Evolutionary conservation across 306 rosid genomes (phyloP).

Genomic region (Abrus pulchellus): DNA sequence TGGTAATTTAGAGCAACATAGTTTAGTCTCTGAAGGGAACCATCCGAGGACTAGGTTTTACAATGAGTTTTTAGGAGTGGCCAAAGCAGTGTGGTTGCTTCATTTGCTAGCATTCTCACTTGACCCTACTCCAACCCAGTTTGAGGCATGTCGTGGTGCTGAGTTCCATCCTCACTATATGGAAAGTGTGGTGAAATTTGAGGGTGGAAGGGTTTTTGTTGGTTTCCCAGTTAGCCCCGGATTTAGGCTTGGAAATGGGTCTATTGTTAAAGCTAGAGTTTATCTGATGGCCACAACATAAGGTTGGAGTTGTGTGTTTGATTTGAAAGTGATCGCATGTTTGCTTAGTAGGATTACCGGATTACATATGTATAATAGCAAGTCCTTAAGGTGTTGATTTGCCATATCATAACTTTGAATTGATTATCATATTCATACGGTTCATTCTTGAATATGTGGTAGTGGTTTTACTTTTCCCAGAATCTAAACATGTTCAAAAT

Average conservation of each 20-base stretch:
- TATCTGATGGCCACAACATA: slow-evolving; percentile 68
- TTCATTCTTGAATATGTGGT: no score
- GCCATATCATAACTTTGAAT: no score
- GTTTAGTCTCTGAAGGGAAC: slow-evolving; percentile 69
- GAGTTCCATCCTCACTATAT: slow-evolving; percentile 80
- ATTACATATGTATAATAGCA: no score
- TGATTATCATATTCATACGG: no score
- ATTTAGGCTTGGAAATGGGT: slow-evolving; percentile 86
- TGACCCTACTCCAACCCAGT: slow-evolving; percentile 85
- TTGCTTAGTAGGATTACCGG: no score
- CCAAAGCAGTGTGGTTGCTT: slow-evolving; percentile 90
- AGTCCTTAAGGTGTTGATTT: no score
- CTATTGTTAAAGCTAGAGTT: slow-evolving; percentile 85
- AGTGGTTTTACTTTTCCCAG: no score
- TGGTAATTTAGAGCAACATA: slow-evolving; percentile 85
- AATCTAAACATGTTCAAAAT: no score
- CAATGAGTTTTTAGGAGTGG: slow-evolving; percentile 71
- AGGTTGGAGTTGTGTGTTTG: background rate
- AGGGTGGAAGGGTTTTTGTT: slow-evolving; percentile 68
- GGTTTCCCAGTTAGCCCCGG: slow-evolving; percentile 93
- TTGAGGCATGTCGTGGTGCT: slow-evolving; percentile 91
- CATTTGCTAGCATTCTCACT: slow-evolving; percentile 95
- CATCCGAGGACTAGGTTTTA: slow-evolving; percentile 91
- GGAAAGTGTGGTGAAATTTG: slow-evolving; percentile 82
- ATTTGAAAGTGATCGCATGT: background rate